Base-by-base conservation (phyloP, 805 yeast species). In the Nakazawaea laoshanensis region DNA sequence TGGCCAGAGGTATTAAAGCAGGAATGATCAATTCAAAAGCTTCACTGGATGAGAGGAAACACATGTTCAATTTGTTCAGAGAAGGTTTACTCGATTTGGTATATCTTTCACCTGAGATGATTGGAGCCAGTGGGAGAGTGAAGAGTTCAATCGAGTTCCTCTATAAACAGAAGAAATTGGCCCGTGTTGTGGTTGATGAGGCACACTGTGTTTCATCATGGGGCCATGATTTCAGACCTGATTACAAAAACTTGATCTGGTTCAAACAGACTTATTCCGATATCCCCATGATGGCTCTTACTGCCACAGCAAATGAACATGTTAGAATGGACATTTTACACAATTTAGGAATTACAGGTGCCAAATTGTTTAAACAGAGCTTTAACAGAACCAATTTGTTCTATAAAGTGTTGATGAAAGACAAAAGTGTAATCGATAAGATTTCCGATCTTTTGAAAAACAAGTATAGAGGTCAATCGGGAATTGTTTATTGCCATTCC, bases 221-320 rank as follows among this genome's bases (percentile, higher is more conserved):
- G 98, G 98, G 98, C 14, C 98, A 92, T 56, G 98, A 92, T 55
- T 92, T 92, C 54, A 67, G 98, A 33, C 96, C 97, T 0, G 97
- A 92, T 54, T 92, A 92, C 59, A 84, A 87, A 46, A 81, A 78
- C 8, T 63, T 92, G 49, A 73, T 75, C 22, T 69, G 66, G 42
- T 83, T 92, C 54, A 86, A 86, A 47, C 54, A 59, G 13, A 68
- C 73, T 30, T 92, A 70, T 49, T 94, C 95, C 0, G 69, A 68
- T 32, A 74, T 86, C 4, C 98, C 98, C 1, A 64, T 92, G 40
- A 87, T 92, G 86, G 98, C 97, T 0, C 63, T 92, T 38, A 92
- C 98, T 0, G 98, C 97, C 0, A 92, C 98, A 0, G 98, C 98
- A 2, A 92, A 86, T 52, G 86, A 82, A 35, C 82, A 79, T 42